Base-by-base conservation (phyloP, 2,329 filamentous ascomycete genomes). In the Arthroderma uncinatum region DNA sequence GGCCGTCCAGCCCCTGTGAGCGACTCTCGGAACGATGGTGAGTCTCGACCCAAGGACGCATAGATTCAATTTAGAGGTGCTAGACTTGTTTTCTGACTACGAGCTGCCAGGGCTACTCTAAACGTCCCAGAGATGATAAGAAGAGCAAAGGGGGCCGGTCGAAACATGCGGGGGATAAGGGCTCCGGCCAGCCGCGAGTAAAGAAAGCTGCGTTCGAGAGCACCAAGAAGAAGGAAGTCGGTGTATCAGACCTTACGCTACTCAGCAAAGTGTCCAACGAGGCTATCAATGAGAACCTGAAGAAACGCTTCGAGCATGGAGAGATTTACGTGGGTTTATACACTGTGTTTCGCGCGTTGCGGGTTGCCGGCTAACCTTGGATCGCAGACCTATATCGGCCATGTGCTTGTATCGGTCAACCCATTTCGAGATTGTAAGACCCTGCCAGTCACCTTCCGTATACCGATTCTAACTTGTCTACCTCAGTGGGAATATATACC, bases 181-280 rank as follows among this genome's bases (percentile, higher is more conserved):
- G 72, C 47, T 42, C 39, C 23, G 77, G 78, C 59, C 77, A 79
- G 65, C 76, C 83, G 61, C 89, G 88, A 74, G 89, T 95, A 65
- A 92, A 91, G 76, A 97, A 97, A 77, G 93, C 93, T 62, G 89
- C 88, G 60, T 98, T 94, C 75, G 93, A 98, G 72, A 89, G 84
- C 60, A 88, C 85, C 63, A 97, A 97, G 81, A 98, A 97, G 84
- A 97, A 95, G 82, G 91, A 98, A 74, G 93, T 98, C 65, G 93
- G 93, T 64, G 93, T 98, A 56, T 96, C 93, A 57, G 93, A 98
- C 79, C 81, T 98, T 71, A 98, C 93, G 2, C 79, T 98, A 67
- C 86, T 98, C 70, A 96, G 91, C 79, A 97, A 97, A 74, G 94
- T 98, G 63, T 95, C 91, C 64, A 97, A 98, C 73, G 93, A 98